Base-by-base conservation (phyloP, 306 rosid species). In the Neltuma alba region DNA sequence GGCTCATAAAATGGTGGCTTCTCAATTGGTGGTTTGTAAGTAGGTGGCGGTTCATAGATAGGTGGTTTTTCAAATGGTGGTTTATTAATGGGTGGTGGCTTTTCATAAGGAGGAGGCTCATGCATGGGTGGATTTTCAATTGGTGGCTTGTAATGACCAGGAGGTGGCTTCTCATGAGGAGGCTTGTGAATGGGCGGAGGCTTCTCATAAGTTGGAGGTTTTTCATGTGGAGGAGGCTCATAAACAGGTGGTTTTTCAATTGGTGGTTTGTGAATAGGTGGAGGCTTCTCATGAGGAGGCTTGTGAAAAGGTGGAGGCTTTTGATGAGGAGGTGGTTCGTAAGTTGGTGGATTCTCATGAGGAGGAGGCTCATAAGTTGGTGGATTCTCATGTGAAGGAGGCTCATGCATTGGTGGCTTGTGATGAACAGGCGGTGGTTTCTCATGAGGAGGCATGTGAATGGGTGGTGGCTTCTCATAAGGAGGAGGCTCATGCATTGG, bases 331-430 rank as follows among this genome's bases (percentile, higher is more conserved):
- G 70, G 48, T 1, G 71, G 71, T n/a, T 55, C 13, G 2, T 65
- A 10, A 5, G 23, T 37, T 16, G 47, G 71, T 9, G 47, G 47
- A 0, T 65, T 36, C 20, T 34, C 47, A 36, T 20, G 7, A 1
- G 45, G 70, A 2, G 70, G 48, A 3, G 71, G 71, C 44, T 64
- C 40, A 40, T 65, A 37, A 37, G 36, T 2, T 0, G 70, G 70
- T 34, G 70, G 70, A 5, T 34, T 64, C 23, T 37, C 31, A n/a
- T n/a, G n/a, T n/a, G n/a, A n/a, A n/a, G n/a, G n/a, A n/a, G n/a
- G n/a, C n/a, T n/a, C n/a, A n/a, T n/a, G n/a, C n/a, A 38, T 7
- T 11, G 70, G 70, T 16, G 78, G 82, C 54, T 66, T 65, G 31
- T 65, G 11, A 65, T 54, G 8, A 25, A 58, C 31, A 0, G 37